Base-by-base conservation (phyloP, 2,329 filamentous ascomycete genomes). In the Incumbomyces lentus region DNA sequence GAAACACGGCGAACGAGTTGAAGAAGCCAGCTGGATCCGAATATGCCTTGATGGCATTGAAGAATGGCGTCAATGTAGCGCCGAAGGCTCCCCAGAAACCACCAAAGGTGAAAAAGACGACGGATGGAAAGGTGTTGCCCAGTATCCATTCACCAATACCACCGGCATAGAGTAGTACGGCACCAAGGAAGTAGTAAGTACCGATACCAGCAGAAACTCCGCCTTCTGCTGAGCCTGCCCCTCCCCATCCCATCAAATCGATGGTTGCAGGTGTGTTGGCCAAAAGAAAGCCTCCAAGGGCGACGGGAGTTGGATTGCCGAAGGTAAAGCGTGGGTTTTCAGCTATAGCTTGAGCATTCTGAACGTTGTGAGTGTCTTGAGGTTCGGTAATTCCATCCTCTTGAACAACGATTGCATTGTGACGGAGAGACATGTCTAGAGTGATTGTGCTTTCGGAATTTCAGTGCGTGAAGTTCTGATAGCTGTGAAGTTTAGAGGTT, bases 171-270 rank as follows among this genome's bases (percentile, higher is more conserved):
- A 48, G 47, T 11, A 50, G 26, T 0, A 51, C 18, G 29, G 38
- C 50, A 19, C 48, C 50, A 17, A 52, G 19, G 37, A 48, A 52
- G 47, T 55, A 60, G 49, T 56, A 58, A n/a, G 55, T 54, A 44
- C 53, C 57, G 8, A 22, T 63, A 34, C 37, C 6, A 31, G 39
- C 13, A 32, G n/a, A 26, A 26, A 4, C 8, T 26, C 5, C 22
- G 8, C 22, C 22, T 26, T 26, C 22, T 26, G n/a, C n/a, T 6
- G 16, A 14, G 29, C 72, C 73, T 16, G 75, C 68, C 12, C 75
- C 74, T 54, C 75, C 61, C 75, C 75, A 79, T 22, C 75, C 74
- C 74, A 79, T 50, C 18, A 44, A 42, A 6, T 40, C 46, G 32
- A 34, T 34, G 12, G 45, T 39, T 18, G 37, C 46, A 5, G 49